A percentile compares a stretch with the other conserved stretches of the same genome.
phyloP scores from a whole-genome alignment of 192 early-diverging fungal genomes.

The Entomortierella lignicola region DNA sequence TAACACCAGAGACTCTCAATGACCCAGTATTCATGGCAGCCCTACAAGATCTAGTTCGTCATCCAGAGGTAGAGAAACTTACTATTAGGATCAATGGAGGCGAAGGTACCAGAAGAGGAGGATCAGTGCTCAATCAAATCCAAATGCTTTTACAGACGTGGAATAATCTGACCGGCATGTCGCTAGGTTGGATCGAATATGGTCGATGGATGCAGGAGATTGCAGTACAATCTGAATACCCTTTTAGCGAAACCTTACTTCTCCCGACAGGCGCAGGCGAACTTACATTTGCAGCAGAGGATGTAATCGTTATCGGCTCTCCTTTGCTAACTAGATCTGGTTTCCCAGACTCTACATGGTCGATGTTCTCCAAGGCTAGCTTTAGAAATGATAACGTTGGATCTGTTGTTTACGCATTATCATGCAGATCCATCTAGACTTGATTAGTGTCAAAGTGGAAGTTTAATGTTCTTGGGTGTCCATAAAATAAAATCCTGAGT shows the following conservation, averaged over 20 bases:
- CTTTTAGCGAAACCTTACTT: constrained; percentile 2
- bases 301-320: constrained; percentile 4
- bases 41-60: constrained; percentile 3
- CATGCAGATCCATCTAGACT: too few relatives aligned
- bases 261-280: constrained; percentile 12
- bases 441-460: too few relatives aligned
- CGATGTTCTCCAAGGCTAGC: too few relatives aligned
- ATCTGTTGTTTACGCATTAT: too few relatives aligned
- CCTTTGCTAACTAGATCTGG: not conserved
- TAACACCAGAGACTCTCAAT: not conserved
- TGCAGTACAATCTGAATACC: constrained; percentile 4
- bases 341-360: not conserved
- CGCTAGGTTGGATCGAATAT: constrained; percentile 9
- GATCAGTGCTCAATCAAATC: not conserved
- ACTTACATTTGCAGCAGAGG: constrained; percentile 14
- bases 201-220: constrained; percentile 19
- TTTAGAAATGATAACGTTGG: too few relatives aligned
- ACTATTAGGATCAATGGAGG: constrained; percentile 14
- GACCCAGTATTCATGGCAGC: constrained; percentile 3
- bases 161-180: constrained; percentile 20
- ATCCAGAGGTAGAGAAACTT: constrained; percentile 10
- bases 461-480: too few relatives aligned
- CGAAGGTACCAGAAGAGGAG: not conserved
- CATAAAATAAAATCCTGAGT: too few relatives aligned
- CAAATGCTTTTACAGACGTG: constrained; percentile 8